These are phyloP conservation scores for Parsonsia alboflavescens DNA, from an alignment of 257 asterid genomes.

Conservation along the genomic window DNA sequence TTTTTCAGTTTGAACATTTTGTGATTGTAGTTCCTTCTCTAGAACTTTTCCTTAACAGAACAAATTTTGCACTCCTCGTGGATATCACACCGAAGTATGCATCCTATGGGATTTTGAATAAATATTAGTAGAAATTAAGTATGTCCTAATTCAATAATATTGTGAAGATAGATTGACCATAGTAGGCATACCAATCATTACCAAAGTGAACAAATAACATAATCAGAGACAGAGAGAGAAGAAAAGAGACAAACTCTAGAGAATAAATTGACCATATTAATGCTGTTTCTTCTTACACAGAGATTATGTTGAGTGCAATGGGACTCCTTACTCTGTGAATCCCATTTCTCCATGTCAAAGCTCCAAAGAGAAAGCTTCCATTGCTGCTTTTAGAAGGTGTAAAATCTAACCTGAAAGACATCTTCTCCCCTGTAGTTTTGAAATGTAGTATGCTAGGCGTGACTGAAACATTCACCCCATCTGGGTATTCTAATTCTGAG, in stretches of 20 bases:
- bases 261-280: background rate
- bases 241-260: background rate
- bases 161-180: background rate
- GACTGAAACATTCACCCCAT: slow-evolving; percentile 40
- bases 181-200: no score
- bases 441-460: slow-evolving; percentile 38
- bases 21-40: background rate
- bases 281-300: slow-evolving; percentile 19
- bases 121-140: background rate
- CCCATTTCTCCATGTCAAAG: slow-evolving; percentile 51
- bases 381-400: slow-evolving; percentile 31
- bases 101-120: background rate
- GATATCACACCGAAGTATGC: background rate
- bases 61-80: background rate
- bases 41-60: background rate
- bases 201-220: background rate
- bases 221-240: background rate
- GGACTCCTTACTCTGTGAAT: slow-evolving; percentile 47
- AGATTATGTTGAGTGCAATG: slow-evolving; percentile 38
- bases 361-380: slow-evolving; percentile 43
- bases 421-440: slow-evolving; percentile 27
- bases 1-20: background rate
- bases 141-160: background rate
- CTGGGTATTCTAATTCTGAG: slow-evolving; percentile 35
- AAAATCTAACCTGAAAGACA: slow-evolving; percentile 31